Percentiles rank a stretch among this genome's conserved stretches.
These are phyloP conservation scores for Cenchrus fungigraminus DNA, from an alignment of 176 grass and related monocot genomes.

Conservation along the genomic window DNA sequence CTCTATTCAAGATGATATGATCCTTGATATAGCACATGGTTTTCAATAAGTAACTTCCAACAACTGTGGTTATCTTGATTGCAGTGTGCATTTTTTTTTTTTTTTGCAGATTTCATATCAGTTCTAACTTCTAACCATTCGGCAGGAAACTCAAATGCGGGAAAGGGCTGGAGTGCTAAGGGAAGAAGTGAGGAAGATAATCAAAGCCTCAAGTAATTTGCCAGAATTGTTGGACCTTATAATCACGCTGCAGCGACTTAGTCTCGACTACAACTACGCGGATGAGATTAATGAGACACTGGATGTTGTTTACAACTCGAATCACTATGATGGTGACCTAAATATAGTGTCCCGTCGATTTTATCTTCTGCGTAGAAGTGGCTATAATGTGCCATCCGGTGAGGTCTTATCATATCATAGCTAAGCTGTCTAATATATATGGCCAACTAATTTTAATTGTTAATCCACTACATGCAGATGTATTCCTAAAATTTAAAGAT, in stretches of 20 bases:
- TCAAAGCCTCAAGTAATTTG: constrained; percentile 1
- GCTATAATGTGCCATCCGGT: constrained; percentile 44
- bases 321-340: neutral
- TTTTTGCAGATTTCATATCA: neutral
- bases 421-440: neutral
- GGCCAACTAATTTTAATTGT: neutral
- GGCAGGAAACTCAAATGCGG: constrained; percentile 9
- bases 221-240: constrained; percentile 20
- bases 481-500: constrained; percentile 32
- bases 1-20: too few relatives aligned
- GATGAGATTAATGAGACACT: constrained; percentile 30
- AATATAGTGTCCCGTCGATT: constrained; percentile 27
- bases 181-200: constrained; percentile 25
- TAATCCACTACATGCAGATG: neutral
- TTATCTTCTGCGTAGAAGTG: constrained; percentile 40
- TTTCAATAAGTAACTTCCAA: too few relatives aligned
- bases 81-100: too few relatives aligned
- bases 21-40: too few relatives aligned
- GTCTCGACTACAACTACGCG: constrained; percentile 34
- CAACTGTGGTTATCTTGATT: too few relatives aligned
- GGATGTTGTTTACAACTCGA: constrained; percentile 4
- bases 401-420: neutral
- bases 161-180: neutral
- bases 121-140: neutral
- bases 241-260: constrained; percentile 37